A percentile compares a stretch with the other conserved stretches of the same genome.
Evolutionary conservation across 768 basidiomycete genomes (phyloP).

Genomic region (Mrakia blollopis): DNA sequence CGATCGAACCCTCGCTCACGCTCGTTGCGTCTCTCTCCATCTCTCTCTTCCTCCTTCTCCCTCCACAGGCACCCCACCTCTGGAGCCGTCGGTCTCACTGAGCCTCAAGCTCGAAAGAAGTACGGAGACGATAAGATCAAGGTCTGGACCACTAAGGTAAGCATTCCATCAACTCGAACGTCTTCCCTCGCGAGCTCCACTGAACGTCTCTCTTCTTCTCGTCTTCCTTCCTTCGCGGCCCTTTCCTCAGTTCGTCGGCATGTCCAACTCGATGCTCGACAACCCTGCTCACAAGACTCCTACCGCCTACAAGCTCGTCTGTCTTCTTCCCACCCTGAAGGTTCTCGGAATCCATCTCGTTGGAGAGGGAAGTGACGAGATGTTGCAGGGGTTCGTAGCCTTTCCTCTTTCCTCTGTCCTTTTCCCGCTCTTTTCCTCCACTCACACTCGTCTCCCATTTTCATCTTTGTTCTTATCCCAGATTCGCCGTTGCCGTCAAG

Average conservation of each 20-base stretch:
- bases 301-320: conserved; percentile 85
- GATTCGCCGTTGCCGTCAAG: conserved; percentile 80
- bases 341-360: conserved; percentile 95
- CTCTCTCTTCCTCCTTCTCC: background rate
- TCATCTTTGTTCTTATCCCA: background rate
- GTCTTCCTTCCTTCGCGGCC: background rate
- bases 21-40: background rate
- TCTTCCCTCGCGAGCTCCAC: background rate
- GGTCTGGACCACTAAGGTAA: conserved; percentile 64
- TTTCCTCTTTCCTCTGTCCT: background rate
- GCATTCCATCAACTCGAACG: background rate
- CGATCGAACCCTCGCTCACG: no score
- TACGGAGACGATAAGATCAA: conserved; percentile 79
- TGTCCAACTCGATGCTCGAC: conserved; percentile 61
- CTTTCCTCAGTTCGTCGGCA: background rate
- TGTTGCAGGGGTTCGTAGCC: conserved; percentile 56
- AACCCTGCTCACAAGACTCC: conserved; percentile 88
- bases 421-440: background rate
- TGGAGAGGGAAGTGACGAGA: conserved; percentile 86
- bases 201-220: background rate
- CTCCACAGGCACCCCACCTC: conserved; percentile 77
- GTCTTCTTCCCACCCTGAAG: conserved; percentile 80
- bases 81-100: conserved; percentile 91
- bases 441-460: no score
- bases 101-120: conserved; percentile 78